Evolutionary conservation across 192 early-diverging fungal genomes (phyloP), one percentile per base, ranked within the genome.

Genomic region (Tieghemiomyces parasiticus): DNA sequence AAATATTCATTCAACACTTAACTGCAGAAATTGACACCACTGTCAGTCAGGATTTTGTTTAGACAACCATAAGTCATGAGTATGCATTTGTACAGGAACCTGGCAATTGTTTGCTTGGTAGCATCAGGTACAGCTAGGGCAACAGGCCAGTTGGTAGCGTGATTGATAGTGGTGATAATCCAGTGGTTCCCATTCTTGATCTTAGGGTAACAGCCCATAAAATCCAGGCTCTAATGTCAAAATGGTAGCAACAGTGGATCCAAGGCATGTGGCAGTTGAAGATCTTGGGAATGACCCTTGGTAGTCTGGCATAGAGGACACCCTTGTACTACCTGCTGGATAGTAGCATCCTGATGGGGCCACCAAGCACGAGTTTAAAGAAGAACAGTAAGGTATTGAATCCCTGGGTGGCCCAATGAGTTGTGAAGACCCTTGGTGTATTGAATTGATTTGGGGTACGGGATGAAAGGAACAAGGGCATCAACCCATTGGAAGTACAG

Each of bases 151-250:
- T 34, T 45, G 4, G 61, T 61, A 29, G 61, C 50, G 30, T 61
- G 61, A 34, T 61, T 50, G 8, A 61, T 61, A 8, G 61, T 50
- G 2, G 50, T 35, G 10, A 61, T 24, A 22, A 61, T 61, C 48
- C 50, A 61, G 12, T 53, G 30, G 61, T 61, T 61, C 12, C 35
- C 35, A 2, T 4, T 9, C 22, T 19, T 20, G 9, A 50, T 61
- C 38, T 61, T 42, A 0, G 61, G 49, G 10, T 42, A 53, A 2
- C 33, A 24, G 20, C 61, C 61, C 26, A 61, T 53, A 32, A 61
- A 61, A 28, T 61, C 61, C 12, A 61, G 31, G 2, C n/a, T 20
- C 61, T 50, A 61, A 2, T 35, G 22, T 6, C 29, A 16, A 38
- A 61, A 61, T 2, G 50, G 61, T 38, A 34, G 34, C 24, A 42